Conservation (phyloP, 75 land plant genomes). For the Selaginella tamariscina region DNA sequence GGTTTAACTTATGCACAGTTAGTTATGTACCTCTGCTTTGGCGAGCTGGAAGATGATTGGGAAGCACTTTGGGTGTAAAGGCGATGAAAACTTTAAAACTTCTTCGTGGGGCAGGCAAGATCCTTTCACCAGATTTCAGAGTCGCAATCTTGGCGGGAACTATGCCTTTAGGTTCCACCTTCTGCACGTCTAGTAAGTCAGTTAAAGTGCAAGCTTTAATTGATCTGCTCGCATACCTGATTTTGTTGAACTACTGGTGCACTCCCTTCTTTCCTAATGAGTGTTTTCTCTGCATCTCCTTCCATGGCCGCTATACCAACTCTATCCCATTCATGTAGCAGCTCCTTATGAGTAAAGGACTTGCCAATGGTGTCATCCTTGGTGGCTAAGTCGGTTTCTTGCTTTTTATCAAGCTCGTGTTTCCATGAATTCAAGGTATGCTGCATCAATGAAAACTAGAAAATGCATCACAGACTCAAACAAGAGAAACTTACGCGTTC, state of each 20-base stretch:
- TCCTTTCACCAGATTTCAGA: slow-evolving; percentile 7
- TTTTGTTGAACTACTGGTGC: too few relatives aligned
- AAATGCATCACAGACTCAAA: too few relatives aligned
- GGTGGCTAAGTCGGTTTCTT: background rate
- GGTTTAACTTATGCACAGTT: too few relatives aligned
- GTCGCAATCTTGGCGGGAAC: background rate
- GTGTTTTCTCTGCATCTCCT: background rate
- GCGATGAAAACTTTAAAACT: slow-evolving; percentile 14
- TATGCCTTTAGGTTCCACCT: background rate
- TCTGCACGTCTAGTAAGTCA: background rate
- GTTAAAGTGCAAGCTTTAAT: background rate
- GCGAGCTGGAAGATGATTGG: slow-evolving; percentile 34
- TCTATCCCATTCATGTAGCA: background rate
- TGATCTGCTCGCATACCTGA: too few relatives aligned
- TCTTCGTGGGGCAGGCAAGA: slow-evolving; percentile 31
- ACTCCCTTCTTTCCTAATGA: too few relatives aligned
- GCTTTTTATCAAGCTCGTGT: background rate
- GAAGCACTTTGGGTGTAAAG: slow-evolving; percentile 26
- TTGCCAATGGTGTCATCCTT: background rate
- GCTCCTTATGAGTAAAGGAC: background rate
- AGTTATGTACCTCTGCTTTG: slow-evolving; percentile 32
- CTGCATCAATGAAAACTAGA: background rate
- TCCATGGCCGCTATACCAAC: background rate
- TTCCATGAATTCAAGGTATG: slow-evolving; percentile 2
- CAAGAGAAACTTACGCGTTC: slow-evolving; percentile 21